Conservation (phyloP, 306 rosid genomes). For the Prunus padus region DNA sequence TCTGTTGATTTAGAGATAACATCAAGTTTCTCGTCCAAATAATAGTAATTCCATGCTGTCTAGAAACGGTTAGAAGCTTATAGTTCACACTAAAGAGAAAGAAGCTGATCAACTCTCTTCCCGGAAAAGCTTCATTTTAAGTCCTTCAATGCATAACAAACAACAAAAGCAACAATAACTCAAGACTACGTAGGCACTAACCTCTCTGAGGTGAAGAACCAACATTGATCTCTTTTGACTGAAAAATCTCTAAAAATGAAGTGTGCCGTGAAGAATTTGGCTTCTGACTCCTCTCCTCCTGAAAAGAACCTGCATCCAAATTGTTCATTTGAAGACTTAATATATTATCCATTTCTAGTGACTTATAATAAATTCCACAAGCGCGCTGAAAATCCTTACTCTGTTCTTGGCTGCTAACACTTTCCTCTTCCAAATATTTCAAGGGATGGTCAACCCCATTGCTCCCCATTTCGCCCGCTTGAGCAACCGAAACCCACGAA, state of each 20-base stretch:
- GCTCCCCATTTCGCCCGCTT: conserved; percentile 34
- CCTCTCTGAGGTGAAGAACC: conserved; percentile 49
- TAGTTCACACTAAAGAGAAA: not conserved
- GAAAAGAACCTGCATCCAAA: conserved; percentile 29
- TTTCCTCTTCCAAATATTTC: conserved; percentile 27
- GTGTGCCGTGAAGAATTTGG: conserved; percentile 13
- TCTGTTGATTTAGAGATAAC: not conserved
- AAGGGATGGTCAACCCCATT: conserved; percentile 38
- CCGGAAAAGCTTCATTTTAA: not conserved
- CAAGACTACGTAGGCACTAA: conserved; percentile 29
- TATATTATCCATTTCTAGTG: conserved; percentile 9
- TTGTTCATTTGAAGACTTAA: conserved; percentile 17
- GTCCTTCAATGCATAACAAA: not conserved
- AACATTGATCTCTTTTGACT: conserved; percentile 28
- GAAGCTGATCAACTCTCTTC: not conserved
- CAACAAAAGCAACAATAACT: conserved; percentile 12
- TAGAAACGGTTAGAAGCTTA: not conserved
- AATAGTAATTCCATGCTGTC: not conserved
- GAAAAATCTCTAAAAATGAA: conserved; percentile 26
- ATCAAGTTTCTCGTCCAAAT: not conserved
- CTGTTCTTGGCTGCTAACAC: conserved; percentile 24
- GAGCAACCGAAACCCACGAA: conserved; percentile 8
- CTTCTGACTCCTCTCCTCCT: conserved; percentile 21
- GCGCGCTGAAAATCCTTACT: conserved; percentile 27
- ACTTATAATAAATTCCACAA: conserved; percentile 24